Evolutionary conservation across 1,284 basidiomycete species (phyloP).

Genomic region (Malassezia sympodialis): DNA sequence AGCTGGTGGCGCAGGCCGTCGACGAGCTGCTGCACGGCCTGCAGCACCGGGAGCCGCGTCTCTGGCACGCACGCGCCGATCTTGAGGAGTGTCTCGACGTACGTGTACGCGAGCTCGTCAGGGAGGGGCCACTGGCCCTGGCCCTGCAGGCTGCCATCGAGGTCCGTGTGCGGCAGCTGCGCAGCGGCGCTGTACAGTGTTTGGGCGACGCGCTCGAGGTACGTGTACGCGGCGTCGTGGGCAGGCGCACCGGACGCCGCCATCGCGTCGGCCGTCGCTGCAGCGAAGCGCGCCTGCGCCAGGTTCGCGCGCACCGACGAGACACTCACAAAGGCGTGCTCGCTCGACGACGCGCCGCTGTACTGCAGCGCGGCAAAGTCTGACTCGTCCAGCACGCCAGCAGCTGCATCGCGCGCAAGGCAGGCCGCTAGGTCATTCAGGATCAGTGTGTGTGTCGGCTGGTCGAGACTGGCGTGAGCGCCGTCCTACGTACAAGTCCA

Average conservation of each 20-base stretch:
- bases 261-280: conserved; percentile 31
- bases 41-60: conserved; percentile 55
- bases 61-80: conserved; percentile 56
- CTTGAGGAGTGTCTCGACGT: conserved; percentile 53
- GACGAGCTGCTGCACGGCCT: conserved; percentile 23
- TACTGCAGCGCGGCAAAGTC: conserved; percentile 11
- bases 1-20: not conserved
- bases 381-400: not conserved
- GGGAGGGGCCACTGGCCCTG: conserved; percentile 31
- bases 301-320: conserved; percentile 37
- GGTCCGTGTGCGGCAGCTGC: conserved; percentile 32
- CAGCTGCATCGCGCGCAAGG: conserved; percentile 46
- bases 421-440: conserved; percentile 67
- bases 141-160: conserved; percentile 23
- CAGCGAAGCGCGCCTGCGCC: conserved; percentile 40
- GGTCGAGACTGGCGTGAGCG: conserved; percentile 38
- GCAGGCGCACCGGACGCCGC: conserved; percentile 16
- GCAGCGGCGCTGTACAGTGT: not conserved
- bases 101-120: conserved; percentile 40
- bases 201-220: conserved; percentile 7
- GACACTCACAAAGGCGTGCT: conserved; percentile 7
- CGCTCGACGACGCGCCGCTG: not conserved
- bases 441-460: conserved; percentile 68
- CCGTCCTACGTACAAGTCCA: conserved; percentile 11
- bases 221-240: not conserved